These are phyloP conservation scores for Microsporum ferrugineum DNA, from an alignment of 2,329 filamentous ascomycete species.

Conservation along the genomic window DNA sequence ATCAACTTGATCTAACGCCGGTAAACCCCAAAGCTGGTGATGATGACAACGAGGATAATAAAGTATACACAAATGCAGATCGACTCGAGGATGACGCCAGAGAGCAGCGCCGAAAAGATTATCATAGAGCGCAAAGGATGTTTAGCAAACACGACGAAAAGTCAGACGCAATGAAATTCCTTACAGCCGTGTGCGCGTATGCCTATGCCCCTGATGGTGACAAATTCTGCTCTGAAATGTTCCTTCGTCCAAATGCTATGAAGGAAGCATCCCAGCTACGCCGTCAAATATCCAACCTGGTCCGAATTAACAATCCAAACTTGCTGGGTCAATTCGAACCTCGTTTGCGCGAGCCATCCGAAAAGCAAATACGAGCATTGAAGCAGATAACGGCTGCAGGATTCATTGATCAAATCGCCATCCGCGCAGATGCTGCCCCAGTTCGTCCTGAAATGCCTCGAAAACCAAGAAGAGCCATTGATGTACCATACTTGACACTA, in stretches of 20 bases:
- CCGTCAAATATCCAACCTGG: slow-evolving; percentile 67
- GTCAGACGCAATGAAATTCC: slow-evolving; percentile 79
- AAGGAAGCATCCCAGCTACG: slow-evolving; percentile 76
- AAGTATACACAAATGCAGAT: slow-evolving; percentile 50
- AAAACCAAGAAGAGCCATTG: slow-evolving; percentile 73
- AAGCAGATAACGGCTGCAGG: slow-evolving; percentile 88
- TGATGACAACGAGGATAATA: slow-evolving; percentile 29
- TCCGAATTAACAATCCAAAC: slow-evolving; percentile 58
- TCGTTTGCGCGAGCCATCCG: slow-evolving; percentile 48
- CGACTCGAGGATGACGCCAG: slow-evolving; percentile 59
- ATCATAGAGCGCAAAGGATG: slow-evolving; percentile 62
- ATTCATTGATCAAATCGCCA: slow-evolving; percentile 88
- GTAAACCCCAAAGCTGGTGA: slow-evolving; percentile 24
- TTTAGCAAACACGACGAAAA: slow-evolving; percentile 72
- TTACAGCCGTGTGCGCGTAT: slow-evolving; percentile 81
- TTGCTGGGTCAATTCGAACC: slow-evolving; percentile 31
- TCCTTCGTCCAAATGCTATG: slow-evolving; percentile 76
- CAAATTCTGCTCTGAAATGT: slow-evolving; percentile 68
- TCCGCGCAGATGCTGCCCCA: slow-evolving; percentile 77
- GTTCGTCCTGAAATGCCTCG: slow-evolving; percentile 54
- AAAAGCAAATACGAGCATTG: slow-evolving; percentile 63
- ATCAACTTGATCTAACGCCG: slow-evolving; percentile 55
- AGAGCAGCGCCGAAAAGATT: slow-evolving; percentile 52
- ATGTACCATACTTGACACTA: slow-evolving; percentile 82
- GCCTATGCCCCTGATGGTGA: slow-evolving; percentile 57